Evolutionary conservation across 2,329 filamentous ascomycete species (phyloP), one percentile per base, ranked within the genome.

Genomic region (Tricladium varicosporioides): DNA sequence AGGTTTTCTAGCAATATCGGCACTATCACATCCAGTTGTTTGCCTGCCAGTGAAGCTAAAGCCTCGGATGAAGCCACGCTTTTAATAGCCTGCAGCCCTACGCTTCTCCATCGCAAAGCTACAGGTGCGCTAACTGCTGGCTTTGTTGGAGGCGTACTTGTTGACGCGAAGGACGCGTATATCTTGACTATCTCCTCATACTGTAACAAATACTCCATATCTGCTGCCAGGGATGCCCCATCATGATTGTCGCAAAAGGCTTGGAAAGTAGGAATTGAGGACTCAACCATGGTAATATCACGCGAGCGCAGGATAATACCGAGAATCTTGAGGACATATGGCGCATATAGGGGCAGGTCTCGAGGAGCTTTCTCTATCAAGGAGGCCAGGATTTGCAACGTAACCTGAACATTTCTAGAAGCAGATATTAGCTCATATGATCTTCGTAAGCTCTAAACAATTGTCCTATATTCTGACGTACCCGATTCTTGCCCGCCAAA

Each of bases 281-380:
- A 91, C 75, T 97, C 92, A 60, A 96, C 87, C 86, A 97, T 90
- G 65, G 88, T 91, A 62, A 97, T 88, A 72, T 97, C 91, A 72
- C 87, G 86, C 61, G 92, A 95, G 59, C 85, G 84, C 53, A 97
- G 82, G 67, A 97, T 87, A 55, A 87, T 87, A 63, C 88, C 85
- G 69, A 97, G 83, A 63, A 97, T 89, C 66, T 87, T 89, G 70
- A 97, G 84, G 55, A 97, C 86, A 68, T 89, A 91, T 61, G 84
- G 83, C 48, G 91, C 91, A 71, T 96, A 96, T 51, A 99, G 85
- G 51, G 91, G 89, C 49, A 97, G 84, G 71, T 97, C 92, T 71
- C 92, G 89, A 59, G 91, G 89, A 45, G 91, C 84, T 75, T 97
- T 97, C 71, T 97, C 92, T 73, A 97, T 92, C 67, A 99, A 81